These are phyloP conservation scores for Pyricularia pennisetigena DNA, from an alignment of 2,329 filamentous ascomycete genomes.

Conservation along the genomic window DNA sequence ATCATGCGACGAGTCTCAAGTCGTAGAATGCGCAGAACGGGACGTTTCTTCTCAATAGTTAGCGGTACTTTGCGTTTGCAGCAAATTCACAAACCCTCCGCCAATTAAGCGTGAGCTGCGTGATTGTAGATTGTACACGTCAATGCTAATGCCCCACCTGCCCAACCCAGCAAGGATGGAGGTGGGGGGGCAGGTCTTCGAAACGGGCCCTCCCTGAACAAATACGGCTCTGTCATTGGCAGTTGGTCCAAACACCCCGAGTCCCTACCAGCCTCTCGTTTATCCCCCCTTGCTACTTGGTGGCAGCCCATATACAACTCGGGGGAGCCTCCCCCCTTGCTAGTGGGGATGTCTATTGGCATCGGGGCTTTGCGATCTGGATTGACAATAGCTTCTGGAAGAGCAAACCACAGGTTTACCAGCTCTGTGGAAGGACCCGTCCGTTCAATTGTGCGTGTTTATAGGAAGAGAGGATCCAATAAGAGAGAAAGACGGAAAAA, in stretches of 20 bases:
- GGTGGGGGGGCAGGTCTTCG: not conserved
- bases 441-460: not conserved
- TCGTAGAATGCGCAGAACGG: not conserved
- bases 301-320: not conserved
- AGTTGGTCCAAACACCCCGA: not conserved
- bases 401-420: not conserved
- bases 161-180: not conserved
- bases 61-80: not conserved
- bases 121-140: not conserved
- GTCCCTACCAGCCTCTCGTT: not conserved
- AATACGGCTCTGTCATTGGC: not conserved
- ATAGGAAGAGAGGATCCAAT: not conserved
- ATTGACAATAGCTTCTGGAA: not conserved
- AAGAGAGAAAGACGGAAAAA: not conserved
- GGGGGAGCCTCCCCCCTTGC: not conserved
- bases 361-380: not conserved
- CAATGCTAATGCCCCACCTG: not conserved
- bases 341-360: not conserved
- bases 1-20: not conserved
- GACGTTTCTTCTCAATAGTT: not conserved
- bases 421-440: not conserved
- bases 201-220: not conserved
- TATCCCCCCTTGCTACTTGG: not conserved
- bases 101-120: not conserved
- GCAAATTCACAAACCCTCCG: not conserved